A percentile compares a stretch with the other conserved stretches of the same genome.
These are phyloP conservation scores for Syzygium jambos DNA, from an alignment of 345 rosid species.

Conservation along the genomic window DNA sequence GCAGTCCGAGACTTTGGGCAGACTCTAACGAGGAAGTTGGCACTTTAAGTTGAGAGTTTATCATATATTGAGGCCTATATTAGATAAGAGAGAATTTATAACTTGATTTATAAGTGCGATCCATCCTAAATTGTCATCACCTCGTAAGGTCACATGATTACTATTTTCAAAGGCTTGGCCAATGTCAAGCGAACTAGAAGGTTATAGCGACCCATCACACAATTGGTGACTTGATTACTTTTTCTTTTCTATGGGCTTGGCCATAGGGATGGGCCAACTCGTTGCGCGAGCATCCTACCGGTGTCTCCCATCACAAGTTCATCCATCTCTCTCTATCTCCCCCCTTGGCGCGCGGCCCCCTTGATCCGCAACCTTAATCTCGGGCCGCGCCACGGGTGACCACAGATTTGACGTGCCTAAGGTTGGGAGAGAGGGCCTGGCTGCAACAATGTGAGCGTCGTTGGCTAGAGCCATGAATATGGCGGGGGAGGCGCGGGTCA, in stretches of 20 bases:
- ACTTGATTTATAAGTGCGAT: background rate
- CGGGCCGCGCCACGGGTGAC: background rate
- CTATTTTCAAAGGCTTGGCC: background rate
- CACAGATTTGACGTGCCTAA: background rate
- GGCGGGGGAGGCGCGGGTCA: background rate
- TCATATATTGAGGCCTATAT: background rate
- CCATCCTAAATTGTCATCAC: background rate
- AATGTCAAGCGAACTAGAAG: background rate
- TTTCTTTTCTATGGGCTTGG: background rate
- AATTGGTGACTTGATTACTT: background rate
- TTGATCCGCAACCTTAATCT: background rate
- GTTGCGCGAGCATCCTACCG: background rate
- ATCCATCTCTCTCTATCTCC: background rate
- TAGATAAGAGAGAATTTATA: background rate
- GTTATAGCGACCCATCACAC: background rate
- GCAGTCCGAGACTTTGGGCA: background rate
- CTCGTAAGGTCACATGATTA: background rate
- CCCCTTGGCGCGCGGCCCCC: accelerated
- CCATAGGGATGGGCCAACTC: background rate
- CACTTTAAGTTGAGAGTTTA: background rate
- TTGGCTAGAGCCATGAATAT: background rate
- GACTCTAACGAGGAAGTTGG: background rate
- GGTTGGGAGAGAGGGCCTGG: background rate
- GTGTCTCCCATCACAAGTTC: background rate
- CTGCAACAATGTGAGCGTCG: background rate